Conservation (phyloP, 2,329 filamentous ascomycete genomes). For the Orbilia brochopaga region DNA sequence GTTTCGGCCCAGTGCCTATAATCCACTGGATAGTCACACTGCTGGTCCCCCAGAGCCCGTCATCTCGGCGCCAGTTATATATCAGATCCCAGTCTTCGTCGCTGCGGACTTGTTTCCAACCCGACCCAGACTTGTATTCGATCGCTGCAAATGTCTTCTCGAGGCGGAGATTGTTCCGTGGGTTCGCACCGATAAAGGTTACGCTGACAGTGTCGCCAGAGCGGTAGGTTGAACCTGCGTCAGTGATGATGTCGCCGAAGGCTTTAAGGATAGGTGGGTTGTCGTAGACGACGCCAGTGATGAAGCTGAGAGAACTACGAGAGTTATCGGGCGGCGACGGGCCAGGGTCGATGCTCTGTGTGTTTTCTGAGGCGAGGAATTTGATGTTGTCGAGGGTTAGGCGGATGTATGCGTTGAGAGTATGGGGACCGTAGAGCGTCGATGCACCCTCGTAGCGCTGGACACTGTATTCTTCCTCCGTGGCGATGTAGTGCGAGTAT, state of each 20-base stretch:
- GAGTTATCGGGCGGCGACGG: constrained; percentile 78
- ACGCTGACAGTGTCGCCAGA: constrained; percentile 69
- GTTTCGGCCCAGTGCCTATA: constrained; percentile 66
- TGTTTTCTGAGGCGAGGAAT: constrained; percentile 68
- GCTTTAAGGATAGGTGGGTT: constrained; percentile 67
- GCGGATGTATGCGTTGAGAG: constrained; percentile 85
- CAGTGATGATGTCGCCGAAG: constrained; percentile 72
- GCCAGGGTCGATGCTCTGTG: constrained; percentile 62
- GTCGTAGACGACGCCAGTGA: constrained; percentile 78
- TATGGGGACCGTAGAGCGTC: constrained; percentile 83
- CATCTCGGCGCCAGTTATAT: constrained; percentile 78
- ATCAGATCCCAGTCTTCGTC: constrained; percentile 85
- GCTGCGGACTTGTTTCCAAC: constrained; percentile 72
- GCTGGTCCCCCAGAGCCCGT: constrained; percentile 73
- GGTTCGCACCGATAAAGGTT: constrained; percentile 84
- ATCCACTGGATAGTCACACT: constrained; percentile 83
- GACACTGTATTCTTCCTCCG: constrained; percentile 78
- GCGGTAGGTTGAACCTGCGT: constrained; percentile 64
- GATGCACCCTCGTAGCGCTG: constrained; percentile 96
- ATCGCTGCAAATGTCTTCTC: constrained; percentile 79
- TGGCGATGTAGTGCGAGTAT: constrained; percentile 82
- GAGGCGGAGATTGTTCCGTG: constrained; percentile 81
- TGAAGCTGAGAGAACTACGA: constrained; percentile 77
- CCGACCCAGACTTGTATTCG: constrained; percentile 63
- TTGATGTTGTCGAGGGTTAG: constrained; percentile 78